A percentile compares a stretch with the other conserved stretches of the same genome.
Conservation (phyloP, 768 basidiomycete species). For the Mrakia blollopis region DNA sequence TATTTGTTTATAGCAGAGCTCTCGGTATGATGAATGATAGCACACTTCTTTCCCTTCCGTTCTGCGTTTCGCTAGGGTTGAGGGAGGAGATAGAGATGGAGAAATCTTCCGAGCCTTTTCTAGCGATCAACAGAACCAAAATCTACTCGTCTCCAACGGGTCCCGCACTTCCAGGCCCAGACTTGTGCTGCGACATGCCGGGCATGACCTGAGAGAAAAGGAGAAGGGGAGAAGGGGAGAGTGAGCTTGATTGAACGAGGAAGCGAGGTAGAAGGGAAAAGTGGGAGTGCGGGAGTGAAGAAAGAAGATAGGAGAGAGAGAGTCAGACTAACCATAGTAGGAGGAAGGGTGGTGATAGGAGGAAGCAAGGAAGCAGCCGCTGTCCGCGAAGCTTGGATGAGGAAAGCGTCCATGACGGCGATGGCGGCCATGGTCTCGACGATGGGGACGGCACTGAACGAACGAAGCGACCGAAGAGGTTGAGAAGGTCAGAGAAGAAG, state of each 20-base stretch:
- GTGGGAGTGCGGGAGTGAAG: not conserved
- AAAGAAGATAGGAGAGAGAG: not conserved
- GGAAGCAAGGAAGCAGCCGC: slow-evolving; percentile 26
- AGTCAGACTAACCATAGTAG: slow-evolving; percentile 25
- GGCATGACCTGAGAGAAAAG: slow-evolving; percentile 25
- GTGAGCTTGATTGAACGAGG: not conserved
- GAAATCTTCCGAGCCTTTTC: no score
- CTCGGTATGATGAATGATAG: no score
- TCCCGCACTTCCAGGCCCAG: slow-evolving; percentile 24
- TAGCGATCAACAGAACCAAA: no score
- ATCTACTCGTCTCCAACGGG: slow-evolving; percentile 27
- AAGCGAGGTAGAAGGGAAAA: not conserved
- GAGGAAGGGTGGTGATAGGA: slow-evolving; percentile 32
- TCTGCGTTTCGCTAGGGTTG: no score
- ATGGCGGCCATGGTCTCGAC: slow-evolving; percentile 97
- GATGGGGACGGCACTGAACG: slow-evolving; percentile 75
- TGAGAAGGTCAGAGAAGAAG: not conserved
- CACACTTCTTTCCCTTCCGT: no score
- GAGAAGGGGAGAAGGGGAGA: not conserved
- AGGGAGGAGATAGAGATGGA: no score
- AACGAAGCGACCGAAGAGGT: not conserved
- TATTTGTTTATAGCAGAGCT: no score
- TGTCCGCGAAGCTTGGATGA: slow-evolving; percentile 29
- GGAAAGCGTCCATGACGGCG: slow-evolving; percentile 72
- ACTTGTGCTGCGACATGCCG: slow-evolving; percentile 25